Conservation (phyloP, 164 flowering plant genomes). For the Tetrastigma voinierianum region DNA sequence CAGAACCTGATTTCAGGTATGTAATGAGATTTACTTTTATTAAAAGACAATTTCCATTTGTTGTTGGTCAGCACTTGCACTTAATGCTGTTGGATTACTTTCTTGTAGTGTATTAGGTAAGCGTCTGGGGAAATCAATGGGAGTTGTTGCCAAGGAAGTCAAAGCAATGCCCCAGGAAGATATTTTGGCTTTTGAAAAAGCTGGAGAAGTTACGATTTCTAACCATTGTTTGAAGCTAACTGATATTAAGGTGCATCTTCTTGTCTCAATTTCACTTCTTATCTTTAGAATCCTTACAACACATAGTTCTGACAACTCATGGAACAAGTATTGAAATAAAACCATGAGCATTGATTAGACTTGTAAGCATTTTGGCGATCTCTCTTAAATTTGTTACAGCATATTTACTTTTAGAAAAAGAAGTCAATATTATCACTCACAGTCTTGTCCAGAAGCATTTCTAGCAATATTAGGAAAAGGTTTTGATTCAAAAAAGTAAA, state of each 20-base stretch:
- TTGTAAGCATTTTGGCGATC: too few species aligned
- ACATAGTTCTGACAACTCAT: too few species aligned
- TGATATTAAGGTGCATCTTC: slow-evolving; percentile 68
- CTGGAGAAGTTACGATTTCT: slow-evolving; percentile 69
- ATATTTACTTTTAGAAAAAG: too few species aligned
- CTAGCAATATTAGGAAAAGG: too few species aligned
- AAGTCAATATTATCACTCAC: too few species aligned
- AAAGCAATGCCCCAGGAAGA: slow-evolving; percentile 87
- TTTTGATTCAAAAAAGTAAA: too few species aligned
- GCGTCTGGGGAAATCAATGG: slow-evolving; percentile 91
- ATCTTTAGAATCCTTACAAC: not conserved
- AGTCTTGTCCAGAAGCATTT: too few species aligned
- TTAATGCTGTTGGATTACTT: slow-evolving; percentile 6
- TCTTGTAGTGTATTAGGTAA: slow-evolving; percentile 70
- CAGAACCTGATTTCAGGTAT: slow-evolving; percentile 98
- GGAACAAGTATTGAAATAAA: too few species aligned
- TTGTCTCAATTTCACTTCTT: not conserved
- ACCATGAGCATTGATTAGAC: too few species aligned
- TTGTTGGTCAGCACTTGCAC: slow-evolving; percentile 1
- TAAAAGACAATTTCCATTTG: not conserved
- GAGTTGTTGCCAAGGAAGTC: slow-evolving; percentile 74
- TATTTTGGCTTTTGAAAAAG: slow-evolving; percentile 70
- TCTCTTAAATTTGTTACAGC: too few species aligned
- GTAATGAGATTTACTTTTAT: not conserved
- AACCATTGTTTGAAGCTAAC: slow-evolving; percentile 57